Conservation (phyloP, 345 rosid genomes). For the Aquilaria malaccensis region DNA sequence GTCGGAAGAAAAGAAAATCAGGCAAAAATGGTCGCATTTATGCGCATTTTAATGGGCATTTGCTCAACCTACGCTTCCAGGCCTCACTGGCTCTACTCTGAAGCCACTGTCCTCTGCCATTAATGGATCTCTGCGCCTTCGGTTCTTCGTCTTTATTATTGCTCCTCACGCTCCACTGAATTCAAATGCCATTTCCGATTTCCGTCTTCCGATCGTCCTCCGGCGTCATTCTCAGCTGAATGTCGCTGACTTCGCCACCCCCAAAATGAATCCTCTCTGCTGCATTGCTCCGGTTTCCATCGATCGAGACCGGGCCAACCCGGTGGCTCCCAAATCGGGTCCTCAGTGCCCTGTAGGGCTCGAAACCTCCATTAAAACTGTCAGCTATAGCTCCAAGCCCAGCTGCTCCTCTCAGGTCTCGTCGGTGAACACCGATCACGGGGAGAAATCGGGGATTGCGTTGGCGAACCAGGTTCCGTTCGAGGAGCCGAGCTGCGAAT, state of each 20-base stretch:
- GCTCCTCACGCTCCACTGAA: constrained; percentile 16
- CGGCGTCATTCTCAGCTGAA: background rate
- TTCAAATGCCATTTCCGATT: constrained; percentile 34
- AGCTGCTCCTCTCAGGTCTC: constrained; percentile 58
- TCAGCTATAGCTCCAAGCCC: constrained; percentile 39
- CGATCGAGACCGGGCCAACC: constrained; percentile 73
- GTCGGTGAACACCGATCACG: constrained; percentile 39
- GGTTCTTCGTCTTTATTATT: constrained; percentile 22
- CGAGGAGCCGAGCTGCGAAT: constrained; percentile 13
- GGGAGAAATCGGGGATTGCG: constrained; percentile 15
- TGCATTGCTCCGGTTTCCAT: constrained; percentile 99
- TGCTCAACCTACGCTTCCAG: constrained; percentile 19
- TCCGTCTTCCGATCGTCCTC: constrained; percentile 12
- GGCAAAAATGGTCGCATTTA: background rate
- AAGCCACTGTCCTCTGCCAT: constrained; percentile 46
- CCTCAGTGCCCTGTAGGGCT: constrained; percentile 36
- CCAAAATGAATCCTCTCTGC: constrained; percentile 91
- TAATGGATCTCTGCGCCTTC: constrained; percentile 46
- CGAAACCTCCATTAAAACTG: constrained; percentile 27
- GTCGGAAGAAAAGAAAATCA: background rate
- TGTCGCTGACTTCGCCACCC: constrained; percentile 1
- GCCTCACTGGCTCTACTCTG: constrained; percentile 35
- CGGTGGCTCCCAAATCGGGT: constrained; percentile 50
- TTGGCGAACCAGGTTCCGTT: constrained; percentile 18
- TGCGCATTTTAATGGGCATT: constrained; percentile 6